Percentiles rank a stretch among this genome's conserved stretches.
phyloP scores from a whole-genome alignment of 345 rosid genomes.

The Erucastrum elatum region DNA sequence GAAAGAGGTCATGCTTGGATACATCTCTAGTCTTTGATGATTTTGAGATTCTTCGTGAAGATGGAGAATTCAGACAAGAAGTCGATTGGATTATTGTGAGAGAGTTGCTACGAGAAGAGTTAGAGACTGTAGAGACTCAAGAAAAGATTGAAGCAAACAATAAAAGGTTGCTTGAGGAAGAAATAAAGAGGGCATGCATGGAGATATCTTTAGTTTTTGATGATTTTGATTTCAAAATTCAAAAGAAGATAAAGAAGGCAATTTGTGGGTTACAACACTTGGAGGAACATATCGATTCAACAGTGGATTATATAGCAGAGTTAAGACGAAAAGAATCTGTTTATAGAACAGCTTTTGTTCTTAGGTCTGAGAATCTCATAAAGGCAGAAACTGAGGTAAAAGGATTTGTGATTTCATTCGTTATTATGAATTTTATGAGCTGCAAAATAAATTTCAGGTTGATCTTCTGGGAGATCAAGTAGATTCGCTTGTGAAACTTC shows the following conservation, averaged over 20 bases:
- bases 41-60: slow-evolving; percentile 11
- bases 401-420: background rate
- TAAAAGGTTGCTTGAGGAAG: slow-evolving; percentile 24
- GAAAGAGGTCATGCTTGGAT: slow-evolving; percentile 12
- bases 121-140: slow-evolving; percentile 46
- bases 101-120: slow-evolving; percentile 43
- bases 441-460: slow-evolving; percentile 45
- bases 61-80: slow-evolving; percentile 41
- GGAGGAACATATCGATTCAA: slow-evolving; percentile 40
- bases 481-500: slow-evolving; percentile 49
- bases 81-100: slow-evolving; percentile 34
- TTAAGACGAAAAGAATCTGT: slow-evolving; percentile 44
- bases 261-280: slow-evolving; percentile 47
- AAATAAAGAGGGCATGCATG: slow-evolving; percentile 26
- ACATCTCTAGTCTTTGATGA: slow-evolving; percentile 25
- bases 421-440: background rate
- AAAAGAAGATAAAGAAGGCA: slow-evolving; percentile 40
- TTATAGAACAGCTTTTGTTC: slow-evolving; percentile 60
- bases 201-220: slow-evolving; percentile 18
- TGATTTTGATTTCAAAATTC: slow-evolving; percentile 43
- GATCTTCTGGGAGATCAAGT: slow-evolving; percentile 88
- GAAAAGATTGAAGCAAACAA: slow-evolving; percentile 26
- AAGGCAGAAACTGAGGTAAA: slow-evolving; percentile 82
- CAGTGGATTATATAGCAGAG: slow-evolving; percentile 28
- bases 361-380: slow-evolving; percentile 65